Base-by-base conservation (phyloP, 306 rosid genomes). In the Fagus sylvatica region DNA sequence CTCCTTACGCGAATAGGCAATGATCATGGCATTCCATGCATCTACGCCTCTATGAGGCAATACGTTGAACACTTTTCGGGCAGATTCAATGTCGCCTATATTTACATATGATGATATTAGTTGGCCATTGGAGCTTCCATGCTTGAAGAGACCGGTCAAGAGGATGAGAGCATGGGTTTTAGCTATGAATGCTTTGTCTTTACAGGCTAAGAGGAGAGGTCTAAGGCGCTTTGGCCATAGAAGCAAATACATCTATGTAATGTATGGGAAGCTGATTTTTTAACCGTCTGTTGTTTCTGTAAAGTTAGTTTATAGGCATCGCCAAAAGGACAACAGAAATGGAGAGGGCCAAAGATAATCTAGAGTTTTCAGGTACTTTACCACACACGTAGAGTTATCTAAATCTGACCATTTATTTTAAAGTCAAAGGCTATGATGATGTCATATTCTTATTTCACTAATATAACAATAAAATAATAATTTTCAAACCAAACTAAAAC, bases 1-100 rank as follows among this genome's bases (percentile, higher is more conserved):
- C 6, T 65, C 71, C 43, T 13, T 65, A 53, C 81, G 87, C 60
- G 86, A 85, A 71, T 85, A 85, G 0, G 85, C 82, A 37, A 83
- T 34, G 73, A 83, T 65, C 79, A 85, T 78, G 67, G 89, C 73
- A n/a, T 88, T 88, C 91, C 91, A 83, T 12, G 61, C 79, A 73
- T 74, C 64, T 2, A 83, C 10, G 5, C 75, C 69, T 80, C 83
- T 19, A 37, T 73, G 87, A 72, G 84, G 61, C 74, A 55, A 22
- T 82, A 48, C 30, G 33, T 88, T 82, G 5, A 88, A 88, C 81
- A 85, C 43, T 16, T 82, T 73, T 42, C 85, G 82, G 59, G 89
- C 89, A 2, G 69, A 65, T 2, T 7, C 22, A 22, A 30, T 62
- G 53, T 80, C 81, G 28, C 75, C 84, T 42, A 75, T 16, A 13